Base-by-base conservation (phyloP, 2,329 filamentous ascomycete genomes). In the Trichoderma semiorbis region DNA sequence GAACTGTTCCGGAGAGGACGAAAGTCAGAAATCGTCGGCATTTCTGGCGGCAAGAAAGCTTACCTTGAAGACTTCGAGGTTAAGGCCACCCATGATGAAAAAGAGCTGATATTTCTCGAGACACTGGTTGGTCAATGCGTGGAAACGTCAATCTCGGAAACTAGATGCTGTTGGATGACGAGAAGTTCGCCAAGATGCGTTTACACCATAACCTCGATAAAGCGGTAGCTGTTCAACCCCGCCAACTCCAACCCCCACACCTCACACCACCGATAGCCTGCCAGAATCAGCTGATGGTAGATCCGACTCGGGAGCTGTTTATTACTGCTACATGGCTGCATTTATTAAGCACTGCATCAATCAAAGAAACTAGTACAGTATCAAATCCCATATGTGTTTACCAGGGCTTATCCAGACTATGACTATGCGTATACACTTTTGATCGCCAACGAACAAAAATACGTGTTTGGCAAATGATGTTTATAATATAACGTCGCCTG, bases 61-160 rank as follows among this genome's bases (percentile, higher is more conserved):
- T 84, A 96, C 95, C 85, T 98, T 98, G 88, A 97, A 95, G 75
- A 98, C 90, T 85, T 98, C 95, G 72, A 98, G 89, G 81, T 97
- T 98, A 32, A 95, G 89, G 68, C 95, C 94, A 67, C 89, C 93
- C 90, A 97, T 90, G 80, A 47, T 70, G 70, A 61, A 14, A 30
- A 24, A 26, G 2, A 1, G 39, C 30, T 55, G 30, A 14, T 62
- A 14, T 36, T 30, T 28, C 12, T 65, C 28, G 11, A 53, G 50
- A 55, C 14, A n/a, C 24, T 47, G 21, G 30, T 14, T 61, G 50
- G 18, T 34, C 58, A 63, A 34, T 34, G 32, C 12, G 36, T 21
- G 39, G 39, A 10, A 36, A 39, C 34, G 65, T 62, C 57, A 53
- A 61, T 47, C 39, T 53, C 21, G 21, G 26, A 61, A 28, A 26